Evolutionary conservation across 2,329 filamentous ascomycete species (phyloP), one percentile per base, ranked within the genome.

Genomic region (Capronia americana): DNA sequence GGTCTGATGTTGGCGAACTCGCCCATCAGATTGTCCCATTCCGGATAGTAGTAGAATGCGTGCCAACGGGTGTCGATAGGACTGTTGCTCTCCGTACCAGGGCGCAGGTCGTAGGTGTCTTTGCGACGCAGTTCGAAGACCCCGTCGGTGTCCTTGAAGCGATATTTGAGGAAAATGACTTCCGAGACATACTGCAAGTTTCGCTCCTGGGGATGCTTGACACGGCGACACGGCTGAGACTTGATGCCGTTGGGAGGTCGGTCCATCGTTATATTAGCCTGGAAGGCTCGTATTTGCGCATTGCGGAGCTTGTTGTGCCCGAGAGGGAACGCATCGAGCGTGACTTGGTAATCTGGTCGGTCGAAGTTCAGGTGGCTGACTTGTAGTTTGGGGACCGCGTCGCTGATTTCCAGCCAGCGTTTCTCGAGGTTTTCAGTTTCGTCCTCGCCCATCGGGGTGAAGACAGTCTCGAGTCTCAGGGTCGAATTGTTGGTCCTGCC

Each of bases 101-200:
- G 51, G 48, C 68, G 66, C 12, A 66, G 68, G 4, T 66, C 65
- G 58, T 66, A 73, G 14, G 62, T 65, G 61, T 82, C 80, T 61
- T 79, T 81, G 4, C 80, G 77, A 8, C 78, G 75, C 38, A 82
- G 72, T 64, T 82, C 80, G n/a, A 82, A 73, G 8, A 78, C 74
- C 61, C 79, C 80, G 2, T 77, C 75, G 0, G 79, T 81, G 6
- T 74, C 73, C 61, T 77, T 79, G 48, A 82, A 71, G 2, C 70
- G 71, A 58, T 79, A 80, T n/a, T 74, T 74, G 30, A 81, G 67
- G 0, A 78, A 74, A 0, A 78, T 74, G 55, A 81, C 79, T 61
- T 82, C 79, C 7, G 78, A 71, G 46, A 80, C 62, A 24, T 17
- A 38, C 41, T 48, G 26, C 20, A 73, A 41, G 28, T 59, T 62